These are phyloP conservation scores for Aspergillus aculeatus DNA, from an alignment of 2,329 filamentous ascomycete species.

Conservation along the genomic window DNA sequence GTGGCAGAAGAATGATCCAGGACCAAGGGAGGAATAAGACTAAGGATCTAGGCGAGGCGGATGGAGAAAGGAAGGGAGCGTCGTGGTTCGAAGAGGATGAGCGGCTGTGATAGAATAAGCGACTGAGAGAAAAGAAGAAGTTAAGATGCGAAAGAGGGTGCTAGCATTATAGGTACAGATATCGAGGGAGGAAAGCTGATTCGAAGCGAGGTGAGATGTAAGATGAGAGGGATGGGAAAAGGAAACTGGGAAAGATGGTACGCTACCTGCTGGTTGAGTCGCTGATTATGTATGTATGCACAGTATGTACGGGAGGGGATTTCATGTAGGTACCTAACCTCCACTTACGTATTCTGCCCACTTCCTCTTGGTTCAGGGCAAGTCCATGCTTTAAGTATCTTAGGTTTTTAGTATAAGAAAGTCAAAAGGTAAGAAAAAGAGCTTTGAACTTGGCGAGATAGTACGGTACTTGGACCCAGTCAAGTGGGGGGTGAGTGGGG, in stretches of 20 bases:
- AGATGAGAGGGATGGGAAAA: neutral
- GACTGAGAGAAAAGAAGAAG: neutral
- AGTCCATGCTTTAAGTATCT: neutral
- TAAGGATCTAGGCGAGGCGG: neutral
- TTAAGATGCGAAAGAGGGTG: neutral
- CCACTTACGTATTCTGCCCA: neutral
- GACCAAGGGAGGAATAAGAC: neutral
- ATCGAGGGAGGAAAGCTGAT: neutral
- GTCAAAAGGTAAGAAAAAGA: neutral
- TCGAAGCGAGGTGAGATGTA: neutral
- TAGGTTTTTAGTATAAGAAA: neutral
- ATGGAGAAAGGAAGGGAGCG: neutral
- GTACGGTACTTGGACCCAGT: neutral
- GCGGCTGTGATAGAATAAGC: neutral
- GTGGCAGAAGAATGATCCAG: neutral
- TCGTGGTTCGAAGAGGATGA: neutral
- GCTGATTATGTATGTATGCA: neutral
- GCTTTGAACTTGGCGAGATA: neutral
- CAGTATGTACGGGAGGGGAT: neutral
- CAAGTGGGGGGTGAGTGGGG: neutral
- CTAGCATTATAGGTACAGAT: neutral
- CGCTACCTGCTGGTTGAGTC: neutral
- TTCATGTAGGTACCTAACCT: slow-evolving; percentile 5
- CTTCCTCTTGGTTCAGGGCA: neutral
- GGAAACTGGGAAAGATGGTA: neutral